Conservation (phyloP, 2,329 filamentous ascomycete genomes). For the Exserohilum turcica region DNA sequence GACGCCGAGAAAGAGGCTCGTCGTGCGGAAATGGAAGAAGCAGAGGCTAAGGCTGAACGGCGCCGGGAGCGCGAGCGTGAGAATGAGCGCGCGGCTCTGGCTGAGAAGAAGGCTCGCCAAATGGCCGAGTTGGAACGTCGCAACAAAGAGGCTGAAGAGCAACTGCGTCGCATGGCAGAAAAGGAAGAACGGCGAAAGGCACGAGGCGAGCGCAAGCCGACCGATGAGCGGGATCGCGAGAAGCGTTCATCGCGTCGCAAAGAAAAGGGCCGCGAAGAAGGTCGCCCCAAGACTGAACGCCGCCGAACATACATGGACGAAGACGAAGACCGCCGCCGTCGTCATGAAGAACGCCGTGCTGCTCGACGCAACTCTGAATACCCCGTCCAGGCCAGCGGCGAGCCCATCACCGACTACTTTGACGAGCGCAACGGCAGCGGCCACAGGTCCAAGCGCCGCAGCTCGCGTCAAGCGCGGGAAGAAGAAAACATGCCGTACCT, state of each 20-base stretch:
- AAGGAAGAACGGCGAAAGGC: slow-evolving; percentile 44
- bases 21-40: slow-evolving; percentile 43
- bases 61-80: slow-evolving; percentile 47
- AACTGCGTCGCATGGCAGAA: slow-evolving; percentile 48
- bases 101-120: slow-evolving; percentile 46
- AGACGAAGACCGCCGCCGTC: slow-evolving; percentile 45
- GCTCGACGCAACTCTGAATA: slow-evolving; percentile 47
- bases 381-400: slow-evolving; percentile 35
- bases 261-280: slow-evolving; percentile 38
- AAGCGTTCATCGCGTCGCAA: slow-evolving; percentile 45
- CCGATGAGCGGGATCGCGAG: slow-evolving; percentile 42
- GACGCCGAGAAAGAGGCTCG: slow-evolving; percentile 45
- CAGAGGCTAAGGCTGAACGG: slow-evolving; percentile 44
- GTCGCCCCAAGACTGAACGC: slow-evolving; percentile 42
- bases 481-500: slow-evolving; percentile 45
- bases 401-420: slow-evolving; percentile 52
- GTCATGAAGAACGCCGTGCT: slow-evolving; percentile 52
- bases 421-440: slow-evolving; percentile 49
- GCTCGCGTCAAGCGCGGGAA: slow-evolving; percentile 33
- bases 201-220: slow-evolving; percentile 38
- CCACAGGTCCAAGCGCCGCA: slow-evolving; percentile 33
- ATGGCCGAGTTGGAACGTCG: slow-evolving; percentile 48
- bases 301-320: slow-evolving; percentile 46
- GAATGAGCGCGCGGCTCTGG: slow-evolving; percentile 38
- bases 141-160: slow-evolving; percentile 45